Evolutionary conservation across 2,329 filamentous ascomycete species (phyloP), one percentile per base, ranked within the genome.

Genomic region (Fusarium longipes): DNA sequence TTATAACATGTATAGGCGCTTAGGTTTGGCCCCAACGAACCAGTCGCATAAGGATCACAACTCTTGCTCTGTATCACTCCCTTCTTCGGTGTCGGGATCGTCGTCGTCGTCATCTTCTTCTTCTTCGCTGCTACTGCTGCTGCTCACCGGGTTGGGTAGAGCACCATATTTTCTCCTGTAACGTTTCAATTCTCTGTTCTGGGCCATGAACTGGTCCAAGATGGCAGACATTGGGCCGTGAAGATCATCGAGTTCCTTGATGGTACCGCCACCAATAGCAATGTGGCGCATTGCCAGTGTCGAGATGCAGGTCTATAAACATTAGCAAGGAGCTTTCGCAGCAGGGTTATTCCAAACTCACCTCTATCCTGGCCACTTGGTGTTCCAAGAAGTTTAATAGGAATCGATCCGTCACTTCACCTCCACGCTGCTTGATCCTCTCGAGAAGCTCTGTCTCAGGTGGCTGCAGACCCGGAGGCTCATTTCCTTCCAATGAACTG

Each of bases 341-440:
- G 6, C 11, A 33, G 18, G 15, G 89, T 80, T 83, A 95, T 93
- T 88, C 98, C 94, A 33, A 57, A 50, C 90, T 80, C 83, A 96
- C 93, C 89, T 99, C 96, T 77, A 99, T 96, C 74, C 96, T 89
- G 77, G 92, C 94, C 71, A 99, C 91, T 84, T 97, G 93, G 76
- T 98, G 94, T 77, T 97, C 94, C 77, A 98, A 86, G 74, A 99
- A 93, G 74, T 93, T 93, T 56, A 97, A 81, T 78, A 98, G 82
- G 78, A 97, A 95, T 52, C 88, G 85, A 82, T 98, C 96, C 27
- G 94, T 93, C 53, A 97, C 87, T 76, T 97, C 93, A 12, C 93
- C 93, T 49, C 92, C 93, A 39, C 89, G 80, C 55, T 83, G 77
- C 76, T 83, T 86, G 76, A 88, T 84, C 50, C 84, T 81, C 67